Conservation (phyloP, 768 basidiomycete genomes). For the Hericium rajendrae region DNA sequence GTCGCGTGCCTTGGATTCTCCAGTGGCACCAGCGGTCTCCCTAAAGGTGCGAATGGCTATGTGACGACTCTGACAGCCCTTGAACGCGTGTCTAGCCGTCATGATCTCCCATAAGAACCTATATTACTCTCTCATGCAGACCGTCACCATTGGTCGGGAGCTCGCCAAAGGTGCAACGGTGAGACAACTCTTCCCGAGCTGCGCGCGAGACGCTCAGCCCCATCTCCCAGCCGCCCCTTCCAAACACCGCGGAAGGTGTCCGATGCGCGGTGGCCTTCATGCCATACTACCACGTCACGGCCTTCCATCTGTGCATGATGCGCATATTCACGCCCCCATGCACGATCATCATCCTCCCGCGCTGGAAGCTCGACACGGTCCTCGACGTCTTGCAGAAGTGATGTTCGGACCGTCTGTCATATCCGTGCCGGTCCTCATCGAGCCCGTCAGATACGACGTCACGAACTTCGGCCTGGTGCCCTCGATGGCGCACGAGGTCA, state of each 20-base stretch:
- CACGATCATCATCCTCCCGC: slow-evolving; percentile 46
- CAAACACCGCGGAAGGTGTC: slow-evolving; percentile 31
- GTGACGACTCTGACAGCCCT: neutral
- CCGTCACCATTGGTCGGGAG: slow-evolving; percentile 25
- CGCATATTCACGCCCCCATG: slow-evolving; percentile 34
- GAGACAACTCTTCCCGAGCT: neutral
- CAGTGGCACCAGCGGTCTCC: slow-evolving; percentile 68
- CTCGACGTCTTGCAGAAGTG: slow-evolving; percentile 52
- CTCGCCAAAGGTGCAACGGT: slow-evolving; percentile 24
- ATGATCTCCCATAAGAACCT: slow-evolving; percentile 66
- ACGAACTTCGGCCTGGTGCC: neutral
- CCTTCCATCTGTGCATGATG: slow-evolving; percentile 42
- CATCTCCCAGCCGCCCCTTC: neutral
- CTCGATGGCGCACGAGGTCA: slow-evolving; percentile 1
- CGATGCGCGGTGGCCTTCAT: slow-evolving; percentile 47
- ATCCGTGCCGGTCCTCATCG: slow-evolving; percentile 6
- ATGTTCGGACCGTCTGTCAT: neutral
- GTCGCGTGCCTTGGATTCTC: slow-evolving; percentile 68
- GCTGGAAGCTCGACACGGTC: slow-evolving; percentile 47
- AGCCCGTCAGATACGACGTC: neutral
- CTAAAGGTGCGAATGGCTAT: slow-evolving; percentile 48
- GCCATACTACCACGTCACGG: slow-evolving; percentile 63
- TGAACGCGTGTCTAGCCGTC: slow-evolving; percentile 35
- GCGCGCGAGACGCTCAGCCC: slow-evolving; percentile 10
- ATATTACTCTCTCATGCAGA: slow-evolving; percentile 23